Percentiles rank a stretch among this genome's conserved stretches.
phyloP scores from a whole-genome alignment of 441 rosid species.

The Sinapis alba region DNA sequence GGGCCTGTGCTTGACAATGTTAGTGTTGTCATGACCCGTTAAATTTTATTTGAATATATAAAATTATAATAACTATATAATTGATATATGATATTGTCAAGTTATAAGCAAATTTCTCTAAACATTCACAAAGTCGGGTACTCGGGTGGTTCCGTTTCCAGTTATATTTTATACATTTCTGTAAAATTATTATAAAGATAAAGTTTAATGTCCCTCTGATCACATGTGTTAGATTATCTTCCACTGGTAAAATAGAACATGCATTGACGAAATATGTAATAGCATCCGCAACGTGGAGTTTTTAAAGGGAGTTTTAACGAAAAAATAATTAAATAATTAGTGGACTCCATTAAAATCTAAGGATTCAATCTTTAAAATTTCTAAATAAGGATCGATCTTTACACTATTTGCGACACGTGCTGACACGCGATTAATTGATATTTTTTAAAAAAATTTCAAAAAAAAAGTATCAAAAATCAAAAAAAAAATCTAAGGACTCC shows the following conservation, averaged over 20 bases:
- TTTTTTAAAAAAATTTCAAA: too few species aligned
- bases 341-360: too few species aligned
- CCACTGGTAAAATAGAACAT: not conserved
- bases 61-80: not conserved
- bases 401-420: too few species aligned
- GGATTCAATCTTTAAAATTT: too few species aligned
- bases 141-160: slow-evolving; percentile 3
- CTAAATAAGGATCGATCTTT: too few species aligned
- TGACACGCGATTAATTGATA: too few species aligned
- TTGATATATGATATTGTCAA: not conserved
- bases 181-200: not conserved
- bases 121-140: not conserved
- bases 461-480: too few species aligned
- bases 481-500: too few species aligned
- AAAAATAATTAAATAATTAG: too few species aligned
- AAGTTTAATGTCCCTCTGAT: not conserved
- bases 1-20: slow-evolving; percentile 70
- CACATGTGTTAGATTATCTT: not conserved
- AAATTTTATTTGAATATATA: not conserved
- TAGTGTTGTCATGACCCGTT: slow-evolving; percentile 34
- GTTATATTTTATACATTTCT: not conserved
- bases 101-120: not conserved
- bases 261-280: not conserved
- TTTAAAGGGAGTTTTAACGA: too few species aligned
- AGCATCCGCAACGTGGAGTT: too few species aligned